Evolutionary conservation across 2,329 filamentous ascomycete genomes (phyloP).

Genomic region (Monosporascus sp.): DNA sequence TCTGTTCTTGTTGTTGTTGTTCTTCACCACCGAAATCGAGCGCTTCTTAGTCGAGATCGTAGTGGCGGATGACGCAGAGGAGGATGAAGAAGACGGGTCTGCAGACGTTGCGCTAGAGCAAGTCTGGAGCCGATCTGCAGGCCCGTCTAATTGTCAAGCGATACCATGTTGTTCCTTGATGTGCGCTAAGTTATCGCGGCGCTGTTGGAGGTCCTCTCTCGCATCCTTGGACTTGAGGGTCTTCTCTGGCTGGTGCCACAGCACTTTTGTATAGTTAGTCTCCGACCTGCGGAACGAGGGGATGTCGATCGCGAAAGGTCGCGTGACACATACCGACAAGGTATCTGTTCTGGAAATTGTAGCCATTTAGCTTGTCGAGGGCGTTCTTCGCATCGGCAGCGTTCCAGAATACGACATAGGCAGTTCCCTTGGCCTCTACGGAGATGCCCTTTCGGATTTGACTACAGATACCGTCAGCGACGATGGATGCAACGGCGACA

Average conservation of each 20-base stretch:
- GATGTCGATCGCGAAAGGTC: conserved; percentile 2
- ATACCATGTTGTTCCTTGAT: conserved; percentile 97
- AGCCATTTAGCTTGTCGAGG: conserved; percentile 99
- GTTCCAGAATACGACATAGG: conserved; percentile 99
- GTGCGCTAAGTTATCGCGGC: conserved; percentile 95
- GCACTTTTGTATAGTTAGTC: conserved; percentile 32
- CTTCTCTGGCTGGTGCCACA: conserved; percentile 62
- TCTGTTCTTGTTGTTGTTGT: conserved; percentile 21
- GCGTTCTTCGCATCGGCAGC: conserved; percentile 98
- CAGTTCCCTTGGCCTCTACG: conserved; percentile 95
- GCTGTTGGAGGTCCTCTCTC: conserved; percentile 88
- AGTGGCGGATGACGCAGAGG: conserved; percentile 18
- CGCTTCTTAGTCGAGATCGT: conserved; percentile 21
- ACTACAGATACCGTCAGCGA: conserved; percentile 42
- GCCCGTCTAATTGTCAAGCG: conserved; percentile 84
- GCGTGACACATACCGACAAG: conserved; percentile 71
- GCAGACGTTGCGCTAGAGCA: conserved; percentile 42
- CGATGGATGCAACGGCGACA: conserved; percentile 27
- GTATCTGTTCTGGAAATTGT: conserved; percentile 99
- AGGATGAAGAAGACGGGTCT: conserved; percentile 51
- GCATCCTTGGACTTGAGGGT: conserved; percentile 79
- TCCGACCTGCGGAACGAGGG: background rate
- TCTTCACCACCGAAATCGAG: conserved; percentile 15
- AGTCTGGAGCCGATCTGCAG: conserved; percentile 48
- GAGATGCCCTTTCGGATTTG: conserved; percentile 98